Percentiles rank a stretch among this genome's conserved stretches.
phyloP scores from a whole-genome alignment of 1,284 basidiomycete species.

The Meira miltonrushii region DNA sequence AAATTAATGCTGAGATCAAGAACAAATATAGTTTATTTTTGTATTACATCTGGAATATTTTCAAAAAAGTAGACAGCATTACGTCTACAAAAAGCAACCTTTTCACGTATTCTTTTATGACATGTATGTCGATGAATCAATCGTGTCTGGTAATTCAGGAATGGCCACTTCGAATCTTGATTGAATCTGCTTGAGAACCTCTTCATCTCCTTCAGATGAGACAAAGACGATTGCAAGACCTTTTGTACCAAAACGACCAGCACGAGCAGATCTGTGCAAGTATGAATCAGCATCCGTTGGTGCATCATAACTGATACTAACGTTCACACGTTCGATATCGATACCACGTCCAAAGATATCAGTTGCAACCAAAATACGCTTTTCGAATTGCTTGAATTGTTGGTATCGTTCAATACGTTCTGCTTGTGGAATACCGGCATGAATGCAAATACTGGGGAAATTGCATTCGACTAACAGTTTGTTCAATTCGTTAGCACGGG shows the following conservation, averaged over 20 bases:
- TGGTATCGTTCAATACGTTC: constrained; percentile 97
- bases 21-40: not conserved
- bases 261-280: constrained; percentile 96
- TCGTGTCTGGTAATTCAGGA: constrained; percentile 83
- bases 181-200: constrained; percentile 87
- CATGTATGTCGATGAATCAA: constrained; percentile 65
- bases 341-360: constrained; percentile 53
- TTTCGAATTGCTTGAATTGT: constrained; percentile 99
- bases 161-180: constrained; percentile 88
- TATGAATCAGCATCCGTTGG: constrained; percentile 96
- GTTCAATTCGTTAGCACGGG: constrained; percentile 92
- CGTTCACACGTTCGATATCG: constrained; percentile 52
- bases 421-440: constrained; percentile 87
- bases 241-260: constrained; percentile 98
- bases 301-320: constrained; percentile 63
- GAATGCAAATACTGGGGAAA: constrained; percentile 96
- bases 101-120: constrained; percentile 13
- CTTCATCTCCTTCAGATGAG: constrained; percentile 80
- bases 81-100: not conserved
- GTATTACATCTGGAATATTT: not conserved
- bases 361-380: constrained; percentile 63
- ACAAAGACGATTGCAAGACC: constrained; percentile 99
- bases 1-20: no score
- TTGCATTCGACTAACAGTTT: constrained; percentile 94
- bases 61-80: not conserved